Base-by-base conservation (phyloP, 2,329 filamentous ascomycete species). In the Verticillium zaregamsianum region DNA sequence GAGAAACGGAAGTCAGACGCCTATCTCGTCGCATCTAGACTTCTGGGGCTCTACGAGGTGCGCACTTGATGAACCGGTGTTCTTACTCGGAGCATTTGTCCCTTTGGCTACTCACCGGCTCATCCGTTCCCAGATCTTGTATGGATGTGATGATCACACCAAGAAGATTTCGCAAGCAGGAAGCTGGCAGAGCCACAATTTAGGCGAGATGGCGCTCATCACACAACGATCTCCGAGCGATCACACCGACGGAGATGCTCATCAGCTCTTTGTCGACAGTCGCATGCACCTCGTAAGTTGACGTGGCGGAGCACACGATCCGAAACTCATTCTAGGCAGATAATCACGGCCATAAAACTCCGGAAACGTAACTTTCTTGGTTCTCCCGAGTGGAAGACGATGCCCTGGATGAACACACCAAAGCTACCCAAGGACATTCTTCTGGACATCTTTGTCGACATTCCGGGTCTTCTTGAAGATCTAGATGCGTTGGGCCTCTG, bases 351-450 rank as follows among this genome's bases (percentile, higher is more conserved):
- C 28, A 59, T 70, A 33, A 67, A 62, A 37, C 57, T 63, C 28
- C 64, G 68, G 11, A 61, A 61, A 35, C 67, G 68, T 31, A 71
- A 65, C 33, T 63, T 67, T 17, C 65, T 76, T 9, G 68, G 70
- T 57, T 67, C 63, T 2, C 68, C 66, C 0, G 69, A 69, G 40
- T 76, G 74, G 74, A 71, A 71, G 40, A 72, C 65, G 6, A 59
- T 73, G 20, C 73, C 73, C 0, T 76, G 72, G 73, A 63, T 66
- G 33, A 58, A 63, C 5, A 64, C 65, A 3, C 68, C 72, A 0
- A 75, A 73, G 37, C 65, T 71, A 7, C 59, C 66, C 14, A 70
- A 70, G 25, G 73, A 76, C 55, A 65, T 70, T 25, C 59, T 75
- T 12, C 64, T 70, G 8, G 73, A 74, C 40, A 63, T 74, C 4